Evolutionary conservation across 2,329 filamentous ascomycete genomes (phyloP), one percentile per base, ranked within the genome.

Genomic region (Sporothrix phasma): DNA sequence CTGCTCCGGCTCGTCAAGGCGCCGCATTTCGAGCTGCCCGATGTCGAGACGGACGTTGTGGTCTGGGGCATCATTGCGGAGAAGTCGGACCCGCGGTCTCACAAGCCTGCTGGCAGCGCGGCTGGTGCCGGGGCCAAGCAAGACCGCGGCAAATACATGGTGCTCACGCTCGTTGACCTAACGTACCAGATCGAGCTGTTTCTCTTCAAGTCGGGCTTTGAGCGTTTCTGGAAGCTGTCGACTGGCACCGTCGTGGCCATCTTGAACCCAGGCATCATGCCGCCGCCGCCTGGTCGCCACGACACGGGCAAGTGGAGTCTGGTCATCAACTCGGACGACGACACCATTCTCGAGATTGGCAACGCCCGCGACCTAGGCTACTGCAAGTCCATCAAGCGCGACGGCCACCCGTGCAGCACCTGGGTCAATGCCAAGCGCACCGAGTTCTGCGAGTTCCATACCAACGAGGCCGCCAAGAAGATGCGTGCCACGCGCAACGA

Each of bases 361-460:
- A 84, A 81, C 24, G 85, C 92, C 11, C 83, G 92, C 56, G 93
- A 99, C 74, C 78, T 99, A 2, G 92, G 90, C 1, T 96, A 88
- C 73, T 99, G 94, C 76, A 91, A 92, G 72, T 85, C 87, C 6
- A 78, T 91, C 67, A 91, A 89, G 73, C 93, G 89, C 71, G 91
- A 97, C 72, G 93, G 94, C 45, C 83, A 89, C 64, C 77, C 82
- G 54, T 99, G 94, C 74, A 85, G 83, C 39, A 78, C 84, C 31
- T 99, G 94, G 94, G 81, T 99, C 66, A 93, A 99, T 74, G 85
- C 84, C 68, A 86, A 91, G 62, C 90, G 92, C 70, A 96, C 92
- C 0, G 87, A 96, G 70, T 90, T 89, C 73, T 99, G 94, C 76
- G 92, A 96, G 68, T 99, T 88, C 69, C 94, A 99, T 74, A 85